A percentile compares a stretch with the other conserved stretches of the same genome.
Evolutionary conservation across 768 basidiomycete genomes (phyloP).

Genomic region (Phanerochaete carnosa): DNA sequence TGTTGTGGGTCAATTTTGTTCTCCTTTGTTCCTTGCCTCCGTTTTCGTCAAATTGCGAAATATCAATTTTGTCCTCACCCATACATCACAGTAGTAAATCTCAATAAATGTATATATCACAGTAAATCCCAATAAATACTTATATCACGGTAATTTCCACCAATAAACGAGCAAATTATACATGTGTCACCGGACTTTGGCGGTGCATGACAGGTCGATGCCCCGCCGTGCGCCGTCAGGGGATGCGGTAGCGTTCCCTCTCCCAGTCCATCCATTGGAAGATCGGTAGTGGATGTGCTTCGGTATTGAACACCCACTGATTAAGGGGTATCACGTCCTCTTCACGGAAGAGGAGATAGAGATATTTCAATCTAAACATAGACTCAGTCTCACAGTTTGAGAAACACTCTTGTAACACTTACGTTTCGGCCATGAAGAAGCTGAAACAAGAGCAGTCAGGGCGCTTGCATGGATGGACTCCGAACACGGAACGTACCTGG

Average conservation of each 20-base stretch:
- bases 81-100: no score
- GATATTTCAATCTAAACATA: conserved; percentile 57
- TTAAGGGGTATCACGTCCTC: conserved; percentile 52
- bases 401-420: conserved; percentile 6
- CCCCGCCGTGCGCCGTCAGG: neutral
- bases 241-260: conserved; percentile 36
- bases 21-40: no score
- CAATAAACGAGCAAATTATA: no score
- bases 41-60: no score
- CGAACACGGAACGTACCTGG: conserved; percentile 46
- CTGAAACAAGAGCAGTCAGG: conserved; percentile 23
- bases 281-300: conserved; percentile 72
- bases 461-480: neutral
- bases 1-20: no score
- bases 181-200: no score
- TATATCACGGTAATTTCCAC: no score
- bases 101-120: no score
- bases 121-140: no score
- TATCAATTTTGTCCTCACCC: no score
- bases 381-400: neutral
- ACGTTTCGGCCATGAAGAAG: conserved; percentile 54
- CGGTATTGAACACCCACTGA: conserved; percentile 44
- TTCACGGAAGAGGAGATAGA: conserved; percentile 64
- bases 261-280: conserved; percentile 59
- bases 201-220: neutral